Base-by-base conservation (phyloP, 768 basidiomycete species). In the Hydnomerulius pinastri region DNA sequence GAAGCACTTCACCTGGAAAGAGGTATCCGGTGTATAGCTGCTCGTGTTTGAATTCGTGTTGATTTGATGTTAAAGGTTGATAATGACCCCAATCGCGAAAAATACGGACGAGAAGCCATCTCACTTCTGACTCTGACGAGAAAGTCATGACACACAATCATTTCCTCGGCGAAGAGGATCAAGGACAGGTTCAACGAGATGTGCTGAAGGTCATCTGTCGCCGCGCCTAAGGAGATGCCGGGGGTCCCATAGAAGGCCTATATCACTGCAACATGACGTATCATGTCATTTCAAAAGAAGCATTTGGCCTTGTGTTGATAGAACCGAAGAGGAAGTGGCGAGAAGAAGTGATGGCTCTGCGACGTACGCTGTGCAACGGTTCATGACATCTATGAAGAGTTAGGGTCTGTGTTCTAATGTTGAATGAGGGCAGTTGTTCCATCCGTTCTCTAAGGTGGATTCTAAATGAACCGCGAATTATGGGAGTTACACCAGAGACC, bases 1-100 rank as follows among this genome's bases (percentile, higher is more conserved):
- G 65, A 93, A 88, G 59, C 73, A 81, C 45, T 95, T 95, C 64
- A 74, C 66, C 5, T 91, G 90, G 88, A 68, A 65, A 55, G 80
- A 85, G 70, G 87, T 85, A 65, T 45, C 71, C 18, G 43, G 29
- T 39, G 13, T 32, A 29, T 42, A 28, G 7, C 23, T 24, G 39
- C n/a, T 4, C 9, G 33, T 43, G 18, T 30, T 6, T 23, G 30
- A 9, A 56, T 37, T 33, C 53, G 41, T 25, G 9, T 42, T 55
- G 27, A 45, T 17, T 24, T 17, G 39, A 24, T 41, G 18, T 20
- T 24, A 21, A 56, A 90, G 84, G 78, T 88, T 18, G 59, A 60
- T 13, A 86, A 90, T 58, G 85, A 90, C 63, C 82, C 87, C 24
- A 67, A 78, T 60, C 76, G 73, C 29, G 70, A 71, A 28, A 72